A percentile compares a stretch with the other conserved stretches of the same genome.
Conservation (phyloP, 2,329 filamentous ascomycete species). For the Westerdykella aurantiaca region DNA sequence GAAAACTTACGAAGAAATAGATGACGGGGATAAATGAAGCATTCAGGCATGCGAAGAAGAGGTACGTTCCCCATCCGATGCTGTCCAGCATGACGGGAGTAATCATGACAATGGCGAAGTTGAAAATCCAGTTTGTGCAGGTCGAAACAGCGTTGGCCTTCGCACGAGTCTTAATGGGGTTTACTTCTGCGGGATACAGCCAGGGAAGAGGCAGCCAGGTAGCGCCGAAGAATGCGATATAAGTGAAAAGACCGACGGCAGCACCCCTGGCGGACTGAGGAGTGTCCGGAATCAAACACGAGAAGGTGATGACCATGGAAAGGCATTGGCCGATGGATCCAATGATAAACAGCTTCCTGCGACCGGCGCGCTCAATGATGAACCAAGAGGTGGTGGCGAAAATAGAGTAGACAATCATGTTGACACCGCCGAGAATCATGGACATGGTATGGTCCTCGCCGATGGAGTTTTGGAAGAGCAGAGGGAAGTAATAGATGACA, state of each 20-base stretch:
- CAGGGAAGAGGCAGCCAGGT: constrained; percentile 61
- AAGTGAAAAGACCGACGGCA: constrained; percentile 60
- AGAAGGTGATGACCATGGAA: constrained; percentile 47
- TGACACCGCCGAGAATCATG: constrained; percentile 44
- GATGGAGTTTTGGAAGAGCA: constrained; percentile 43
- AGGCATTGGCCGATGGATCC: constrained; percentile 48
- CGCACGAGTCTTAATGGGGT: constrained; percentile 51
- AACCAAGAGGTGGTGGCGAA: constrained; percentile 58
- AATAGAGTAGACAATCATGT: constrained; percentile 53
- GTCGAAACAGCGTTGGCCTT: constrained; percentile 53
- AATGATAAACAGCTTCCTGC: constrained; percentile 40
- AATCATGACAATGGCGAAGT: constrained; percentile 43
- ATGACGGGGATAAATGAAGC: constrained; percentile 48
- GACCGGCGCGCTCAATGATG: constrained; percentile 57
- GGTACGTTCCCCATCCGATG: constrained; percentile 40
- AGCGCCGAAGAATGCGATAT: constrained; percentile 63
- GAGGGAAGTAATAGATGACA: constrained; percentile 26
- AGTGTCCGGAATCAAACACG: constrained; percentile 36
- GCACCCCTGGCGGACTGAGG: constrained; percentile 42
- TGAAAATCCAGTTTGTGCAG: constrained; percentile 52
- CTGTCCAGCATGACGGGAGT: constrained; percentile 36
- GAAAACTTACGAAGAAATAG: constrained; percentile 45
- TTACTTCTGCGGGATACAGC: constrained; percentile 50
- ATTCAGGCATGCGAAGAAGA: constrained; percentile 50
- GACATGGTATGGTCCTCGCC: constrained; percentile 40